Evolutionary conservation across 2,329 filamentous ascomycete genomes (phyloP).

Genomic region (Fusarium camptoceras): DNA sequence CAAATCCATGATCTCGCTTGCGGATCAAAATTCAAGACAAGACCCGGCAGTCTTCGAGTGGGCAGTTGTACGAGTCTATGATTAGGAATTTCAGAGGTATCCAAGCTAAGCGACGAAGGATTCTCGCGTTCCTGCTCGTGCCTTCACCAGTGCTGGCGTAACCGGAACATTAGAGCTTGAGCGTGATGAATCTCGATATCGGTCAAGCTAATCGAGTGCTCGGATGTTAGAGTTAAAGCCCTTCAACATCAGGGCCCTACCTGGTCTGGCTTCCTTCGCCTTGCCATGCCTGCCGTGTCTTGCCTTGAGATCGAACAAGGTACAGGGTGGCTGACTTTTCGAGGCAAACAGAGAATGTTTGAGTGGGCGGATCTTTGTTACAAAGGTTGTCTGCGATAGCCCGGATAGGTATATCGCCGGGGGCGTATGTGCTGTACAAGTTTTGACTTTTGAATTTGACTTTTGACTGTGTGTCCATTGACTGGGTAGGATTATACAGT

Average conservation of each 20-base stretch:
- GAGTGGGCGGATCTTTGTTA: constrained; percentile 7
- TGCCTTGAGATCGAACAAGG: background rate
- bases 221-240: constrained; percentile 5
- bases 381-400: constrained; percentile 4
- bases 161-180: background rate
- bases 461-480: background rate
- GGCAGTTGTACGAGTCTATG: background rate
- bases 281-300: background rate
- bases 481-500: background rate
- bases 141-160: background rate
- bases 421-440: background rate
- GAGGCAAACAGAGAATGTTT: background rate
- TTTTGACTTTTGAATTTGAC: background rate
- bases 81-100: background rate
- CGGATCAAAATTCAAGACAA: constrained; percentile 23
- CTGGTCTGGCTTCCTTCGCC: background rate
- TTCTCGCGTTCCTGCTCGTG: background rate
- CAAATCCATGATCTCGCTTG: constrained; percentile 32
- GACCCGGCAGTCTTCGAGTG: background rate
- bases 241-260: background rate
- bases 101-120: background rate
- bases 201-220: constrained; percentile 2
- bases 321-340: constrained; percentile 10
- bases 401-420: constrained; percentile 11
- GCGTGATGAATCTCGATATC: constrained; percentile 2